Conservation (phyloP, 2,329 filamentous ascomycete species). For the Purpureocillium lavendulum region DNA sequence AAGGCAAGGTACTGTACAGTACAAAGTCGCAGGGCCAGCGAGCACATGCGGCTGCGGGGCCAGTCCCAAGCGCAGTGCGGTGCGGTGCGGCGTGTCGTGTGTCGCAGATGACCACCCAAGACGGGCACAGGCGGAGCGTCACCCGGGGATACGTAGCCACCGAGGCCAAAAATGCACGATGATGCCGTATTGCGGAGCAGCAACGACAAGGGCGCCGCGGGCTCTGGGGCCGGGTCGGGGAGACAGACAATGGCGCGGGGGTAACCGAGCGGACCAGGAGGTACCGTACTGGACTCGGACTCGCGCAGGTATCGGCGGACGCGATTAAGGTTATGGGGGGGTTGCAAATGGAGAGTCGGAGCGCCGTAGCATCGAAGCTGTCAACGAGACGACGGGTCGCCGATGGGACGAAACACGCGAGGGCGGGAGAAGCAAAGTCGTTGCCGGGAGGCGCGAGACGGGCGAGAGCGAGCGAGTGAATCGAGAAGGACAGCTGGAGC, state of each 20-base stretch:
- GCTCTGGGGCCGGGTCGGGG: background rate
- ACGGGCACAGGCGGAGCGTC: background rate
- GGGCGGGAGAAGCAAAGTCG: no score
- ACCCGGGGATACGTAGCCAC: background rate
- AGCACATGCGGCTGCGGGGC: background rate
- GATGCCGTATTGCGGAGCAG: slow-evolving; percentile 2
- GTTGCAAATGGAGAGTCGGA: no score
- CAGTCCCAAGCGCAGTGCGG: background rate
- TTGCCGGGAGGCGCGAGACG: no score
- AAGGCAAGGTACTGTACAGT: no score
- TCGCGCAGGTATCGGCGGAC: background rate
- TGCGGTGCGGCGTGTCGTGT: no score
- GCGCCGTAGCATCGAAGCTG: no score
- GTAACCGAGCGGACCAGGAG: background rate
- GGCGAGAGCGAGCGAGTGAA: no score
- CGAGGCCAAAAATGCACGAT: slow-evolving; percentile 4
- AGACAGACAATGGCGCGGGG: background rate
- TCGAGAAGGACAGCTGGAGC: no score
- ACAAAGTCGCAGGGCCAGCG: background rate
- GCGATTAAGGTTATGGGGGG: no score
- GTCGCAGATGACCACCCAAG: slow-evolving; percentile 5
- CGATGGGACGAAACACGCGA: no score
- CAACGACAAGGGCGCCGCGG: background rate
- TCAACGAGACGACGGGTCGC: no score
- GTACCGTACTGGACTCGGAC: background rate